phyloP scores from a whole-genome alignment of 108 stramenopile species.

The Cyclostephanos invisitatus region DNA sequence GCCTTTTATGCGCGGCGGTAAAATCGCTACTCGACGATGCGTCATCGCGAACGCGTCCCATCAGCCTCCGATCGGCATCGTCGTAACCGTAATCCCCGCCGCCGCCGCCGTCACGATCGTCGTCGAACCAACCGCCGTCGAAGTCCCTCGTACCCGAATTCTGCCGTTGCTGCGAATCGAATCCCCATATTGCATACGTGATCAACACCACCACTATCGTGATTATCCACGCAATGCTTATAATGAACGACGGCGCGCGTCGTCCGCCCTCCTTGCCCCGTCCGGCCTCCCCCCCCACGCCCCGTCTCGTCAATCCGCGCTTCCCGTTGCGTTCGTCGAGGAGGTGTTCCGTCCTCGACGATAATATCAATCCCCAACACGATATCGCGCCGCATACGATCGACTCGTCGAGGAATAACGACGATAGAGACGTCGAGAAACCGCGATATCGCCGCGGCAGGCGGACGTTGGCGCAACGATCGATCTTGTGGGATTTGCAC shows the following conservation, averaged over 20 bases:
- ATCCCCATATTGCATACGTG: conserved; percentile 77
- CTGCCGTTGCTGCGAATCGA: conserved; percentile 38
- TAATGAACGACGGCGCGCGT: conserved; percentile 45
- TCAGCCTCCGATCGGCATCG: conserved; percentile 26
- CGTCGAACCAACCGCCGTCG: conserved; percentile 9
- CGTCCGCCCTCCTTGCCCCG: conserved; percentile 47
- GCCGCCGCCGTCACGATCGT: no score
- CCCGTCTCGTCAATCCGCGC: conserved; percentile 50
- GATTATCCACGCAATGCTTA: conserved; percentile 59
- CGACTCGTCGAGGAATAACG: conserved; percentile 79
- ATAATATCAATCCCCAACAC: conserved; percentile 80
- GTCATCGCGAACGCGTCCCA: conserved; percentile 1
- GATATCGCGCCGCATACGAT: conserved; percentile 79
- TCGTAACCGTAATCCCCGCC: conserved; percentile 21
- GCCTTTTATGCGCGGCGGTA: conserved; percentile 7
- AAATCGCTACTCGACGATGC: no score
- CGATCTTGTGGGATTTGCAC: not conserved
- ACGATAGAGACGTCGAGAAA: conserved; percentile 73
- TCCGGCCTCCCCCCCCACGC: conserved; percentile 17
- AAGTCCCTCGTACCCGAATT: not conserved
- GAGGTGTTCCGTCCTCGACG: conserved; percentile 75
- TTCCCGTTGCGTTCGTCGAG: conserved; percentile 75
- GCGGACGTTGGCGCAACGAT: not conserved
- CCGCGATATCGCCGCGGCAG: conserved; percentile 68
- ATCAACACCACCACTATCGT: conserved; percentile 56